phyloP scores from a whole-genome alignment of 805 yeast genomes.

The Ogataea henricii region DNA sequence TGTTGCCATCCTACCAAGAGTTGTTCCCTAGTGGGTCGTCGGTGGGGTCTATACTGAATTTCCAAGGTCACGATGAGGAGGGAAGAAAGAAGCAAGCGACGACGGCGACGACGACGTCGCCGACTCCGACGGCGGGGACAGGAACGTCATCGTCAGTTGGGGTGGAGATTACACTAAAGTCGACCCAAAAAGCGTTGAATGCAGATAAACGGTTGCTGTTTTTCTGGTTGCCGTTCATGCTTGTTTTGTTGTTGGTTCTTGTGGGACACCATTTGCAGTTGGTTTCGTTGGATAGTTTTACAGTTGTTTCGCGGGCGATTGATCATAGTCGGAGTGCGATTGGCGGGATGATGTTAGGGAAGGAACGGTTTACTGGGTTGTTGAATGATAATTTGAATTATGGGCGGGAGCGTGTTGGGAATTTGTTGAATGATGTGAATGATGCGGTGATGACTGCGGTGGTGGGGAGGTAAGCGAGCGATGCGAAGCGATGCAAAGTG shows the following conservation, averaged over 20 bases:
- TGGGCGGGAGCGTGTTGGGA: slow-evolving; percentile 35
- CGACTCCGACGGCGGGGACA: not conserved
- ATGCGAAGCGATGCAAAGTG: too few relatives aligned
- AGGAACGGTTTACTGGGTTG: slow-evolving; percentile 36
- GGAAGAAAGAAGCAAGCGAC: slow-evolving; percentile 11
- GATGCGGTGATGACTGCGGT: slow-evolving; percentile 43
- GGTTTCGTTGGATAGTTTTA: slow-evolving; percentile 24
- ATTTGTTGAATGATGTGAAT: slow-evolving; percentile 41
- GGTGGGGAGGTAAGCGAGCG: slow-evolving; percentile 21
- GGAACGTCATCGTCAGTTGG: slow-evolving; percentile 2
- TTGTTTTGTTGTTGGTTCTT: slow-evolving; percentile 51
- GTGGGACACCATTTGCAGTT: slow-evolving; percentile 33
- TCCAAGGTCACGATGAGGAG: slow-evolving; percentile 28
- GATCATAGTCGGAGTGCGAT: slow-evolving; percentile 44
- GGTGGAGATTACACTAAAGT: slow-evolving; percentile 28
- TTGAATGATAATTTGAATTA: slow-evolving; percentile 37
- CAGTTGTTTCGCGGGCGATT: slow-evolving; percentile 32
- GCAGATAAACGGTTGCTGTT: slow-evolving; percentile 85
- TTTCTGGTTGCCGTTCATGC: slow-evolving; percentile 85
- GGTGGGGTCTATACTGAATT: slow-evolving; percentile 31
- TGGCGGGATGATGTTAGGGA: slow-evolving; percentile 54
- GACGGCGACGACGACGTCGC: not conserved
- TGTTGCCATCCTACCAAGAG: slow-evolving; percentile 74
- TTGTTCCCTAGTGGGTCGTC: slow-evolving; percentile 59
- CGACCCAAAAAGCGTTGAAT: slow-evolving; percentile 46